phyloP scores from a whole-genome alignment of 1,284 basidiomycete species.

The Boletellus deceptivus region DNA sequence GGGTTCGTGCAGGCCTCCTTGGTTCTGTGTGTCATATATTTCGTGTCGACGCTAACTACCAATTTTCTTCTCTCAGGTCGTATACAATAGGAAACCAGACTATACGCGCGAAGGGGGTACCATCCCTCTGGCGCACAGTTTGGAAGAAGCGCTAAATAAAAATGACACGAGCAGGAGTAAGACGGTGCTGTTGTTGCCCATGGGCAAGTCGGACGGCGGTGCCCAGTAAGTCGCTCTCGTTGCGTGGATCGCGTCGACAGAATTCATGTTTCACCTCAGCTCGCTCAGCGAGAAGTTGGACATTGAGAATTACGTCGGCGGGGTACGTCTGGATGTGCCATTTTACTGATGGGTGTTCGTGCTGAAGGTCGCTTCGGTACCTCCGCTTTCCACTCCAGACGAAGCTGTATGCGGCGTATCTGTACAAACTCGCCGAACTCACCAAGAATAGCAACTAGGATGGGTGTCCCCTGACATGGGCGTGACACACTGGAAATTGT shows the following conservation, averaged over 20 bases:
- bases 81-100: slow-evolving; percentile 1
- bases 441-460: neutral
- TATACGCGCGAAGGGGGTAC: slow-evolving; percentile 21
- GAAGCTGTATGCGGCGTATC: neutral
- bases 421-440: neutral
- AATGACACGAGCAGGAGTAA: neutral
- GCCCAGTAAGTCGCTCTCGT: slow-evolving; percentile 2
- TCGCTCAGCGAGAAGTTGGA: slow-evolving; percentile 3
- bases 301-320: neutral
- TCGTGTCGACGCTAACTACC: neutral
- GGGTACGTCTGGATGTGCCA: neutral
- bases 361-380: neutral
- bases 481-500: too few species aligned
- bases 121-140: slow-evolving; percentile 11
- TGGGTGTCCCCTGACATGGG: too few species aligned
- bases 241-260: too few species aligned
- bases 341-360: neutral
- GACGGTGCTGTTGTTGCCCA: slow-evolving; percentile 20
- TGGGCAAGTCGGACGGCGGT: slow-evolving; percentile 28
- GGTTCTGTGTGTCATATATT: neutral
- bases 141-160: neutral
- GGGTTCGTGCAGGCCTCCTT: neutral
- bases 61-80: neutral
- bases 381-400: neutral
- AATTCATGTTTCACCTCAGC: neutral